Evolutionary conservation across 192 early-diverging fungal genomes (phyloP), one percentile per base, ranked within the genome.

Genomic region (Backusella morwellensis): DNA sequence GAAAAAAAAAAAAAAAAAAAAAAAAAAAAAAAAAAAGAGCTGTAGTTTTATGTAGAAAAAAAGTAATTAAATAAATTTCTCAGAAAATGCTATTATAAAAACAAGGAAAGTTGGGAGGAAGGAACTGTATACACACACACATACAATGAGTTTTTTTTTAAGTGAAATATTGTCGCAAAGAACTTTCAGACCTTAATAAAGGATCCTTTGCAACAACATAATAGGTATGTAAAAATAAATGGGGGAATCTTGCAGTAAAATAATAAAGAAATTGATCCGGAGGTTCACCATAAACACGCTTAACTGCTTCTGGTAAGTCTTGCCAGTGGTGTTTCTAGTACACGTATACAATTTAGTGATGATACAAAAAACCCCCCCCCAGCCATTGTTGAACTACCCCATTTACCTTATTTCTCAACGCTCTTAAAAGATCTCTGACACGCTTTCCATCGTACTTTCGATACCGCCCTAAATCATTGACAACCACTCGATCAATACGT

Each of bases 291-390:
- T 98, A 83, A 1, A 92, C 84, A 47, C 88, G 85, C 75, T 95
- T 91, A 21, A 95, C 92, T 77, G 90, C 85, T 36, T 82, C 80
- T 5, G 95, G 90, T 74, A 98, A 84, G 81, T 99, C 97, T 80
- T 97, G 96, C 82, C 95, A 99, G 80, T 99, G 97, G 78, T 97
- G 95, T 92, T 98, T 98, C 93, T 95, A 80, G 35, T 3, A 42
- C 23, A 63, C 17, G 59, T 0, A 73, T 35, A 29, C 73, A 3
- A 21, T 52, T 32, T 21, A 34, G 29, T 36, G 42, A 54, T 21
- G 50, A 38, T 59, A 23, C 9, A 26, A 26, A 26, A 29, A 29
- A n/a, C 26, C 26, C 29, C 29, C 29, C 1, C 29, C 32, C 32
- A 32, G 32, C 32, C 32, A 32, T 32, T 32, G 32, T 32, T 32